phyloP scores from a whole-genome alignment of 163 green algal genomes.

The Prototheca wickerhamii region DNA sequence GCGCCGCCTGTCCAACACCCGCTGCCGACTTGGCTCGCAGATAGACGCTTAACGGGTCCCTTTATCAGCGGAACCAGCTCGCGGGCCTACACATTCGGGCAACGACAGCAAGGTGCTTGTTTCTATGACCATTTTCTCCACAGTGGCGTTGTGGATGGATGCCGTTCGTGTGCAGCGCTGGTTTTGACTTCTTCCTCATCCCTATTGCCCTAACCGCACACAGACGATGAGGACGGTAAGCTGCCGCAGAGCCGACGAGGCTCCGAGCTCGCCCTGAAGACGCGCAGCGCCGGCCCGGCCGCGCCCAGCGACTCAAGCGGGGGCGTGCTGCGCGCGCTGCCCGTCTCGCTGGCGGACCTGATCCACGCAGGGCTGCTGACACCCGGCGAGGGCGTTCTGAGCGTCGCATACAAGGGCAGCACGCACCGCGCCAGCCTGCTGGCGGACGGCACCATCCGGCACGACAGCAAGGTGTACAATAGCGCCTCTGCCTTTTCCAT shows the following conservation, averaged over 20 bases:
- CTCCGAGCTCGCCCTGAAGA: not conserved
- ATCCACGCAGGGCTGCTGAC: constrained; percentile 35
- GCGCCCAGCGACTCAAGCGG: not conserved
- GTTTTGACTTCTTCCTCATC: no score
- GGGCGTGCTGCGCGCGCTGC: not conserved
- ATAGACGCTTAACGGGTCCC: not conserved
- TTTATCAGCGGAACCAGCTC: constrained; percentile 16
- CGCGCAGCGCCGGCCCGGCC: not conserved
- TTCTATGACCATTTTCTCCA: no score
- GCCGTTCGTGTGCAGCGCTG: no score
- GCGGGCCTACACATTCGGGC: not conserved
- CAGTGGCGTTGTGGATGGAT: no score
- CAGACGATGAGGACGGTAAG: not conserved
- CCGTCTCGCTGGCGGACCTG: constrained; percentile 36
- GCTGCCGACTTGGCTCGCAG: not conserved
- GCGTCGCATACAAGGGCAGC: constrained; percentile 44
- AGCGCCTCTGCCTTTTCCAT: constrained; percentile 51
- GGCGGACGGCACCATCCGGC: constrained; percentile 41
- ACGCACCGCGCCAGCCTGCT: constrained; percentile 30
- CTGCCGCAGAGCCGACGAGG: not conserved
- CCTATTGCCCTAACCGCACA: no score
- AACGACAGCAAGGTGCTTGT: not conserved
- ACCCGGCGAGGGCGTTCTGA: constrained; percentile 39
- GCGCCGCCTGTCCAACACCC: not conserved
- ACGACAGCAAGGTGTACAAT: constrained; percentile 33